These are phyloP conservation scores for Aureobasidium sp. DNA, from an alignment of 2,329 filamentous ascomycete genomes.

Conservation along the genomic window DNA sequence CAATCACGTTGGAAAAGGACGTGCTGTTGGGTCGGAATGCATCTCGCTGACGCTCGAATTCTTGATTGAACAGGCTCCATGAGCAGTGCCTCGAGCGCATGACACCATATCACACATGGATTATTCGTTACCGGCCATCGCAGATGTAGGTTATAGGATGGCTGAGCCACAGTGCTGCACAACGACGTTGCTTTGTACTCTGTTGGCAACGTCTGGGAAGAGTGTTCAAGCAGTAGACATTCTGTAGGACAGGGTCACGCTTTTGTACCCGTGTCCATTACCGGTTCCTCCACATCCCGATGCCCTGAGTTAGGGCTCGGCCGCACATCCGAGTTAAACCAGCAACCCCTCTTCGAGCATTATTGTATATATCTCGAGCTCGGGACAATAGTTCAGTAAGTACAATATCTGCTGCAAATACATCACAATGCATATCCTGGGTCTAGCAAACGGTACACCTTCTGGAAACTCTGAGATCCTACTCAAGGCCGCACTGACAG, in stretches of 20 bases:
- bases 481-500: constrained; percentile 12
- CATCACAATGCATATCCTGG: constrained; percentile 13
- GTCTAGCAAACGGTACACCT: constrained; percentile 11
- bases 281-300: not conserved
- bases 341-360: not conserved
- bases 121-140: not conserved
- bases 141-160: no score
- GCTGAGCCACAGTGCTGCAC: not conserved
- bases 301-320: not conserved
- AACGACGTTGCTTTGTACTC: not conserved
- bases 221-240: not conserved
- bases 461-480: constrained; percentile 13
- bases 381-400: not conserved
- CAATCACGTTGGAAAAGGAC: not conserved
- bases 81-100: not conserved
- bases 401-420: not conserved
- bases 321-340: not conserved
- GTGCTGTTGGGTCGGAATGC: not conserved
- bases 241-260: not conserved
- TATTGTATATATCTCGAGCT: not conserved
- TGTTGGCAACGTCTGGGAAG: not conserved
- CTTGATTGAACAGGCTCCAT: not conserved
- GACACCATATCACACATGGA: not conserved
- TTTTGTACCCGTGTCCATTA: not conserved
- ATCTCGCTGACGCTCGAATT: not conserved